Conservation (phyloP, 352 stramenopile genomes). For the Aphanomyces cochlioides region DNA sequence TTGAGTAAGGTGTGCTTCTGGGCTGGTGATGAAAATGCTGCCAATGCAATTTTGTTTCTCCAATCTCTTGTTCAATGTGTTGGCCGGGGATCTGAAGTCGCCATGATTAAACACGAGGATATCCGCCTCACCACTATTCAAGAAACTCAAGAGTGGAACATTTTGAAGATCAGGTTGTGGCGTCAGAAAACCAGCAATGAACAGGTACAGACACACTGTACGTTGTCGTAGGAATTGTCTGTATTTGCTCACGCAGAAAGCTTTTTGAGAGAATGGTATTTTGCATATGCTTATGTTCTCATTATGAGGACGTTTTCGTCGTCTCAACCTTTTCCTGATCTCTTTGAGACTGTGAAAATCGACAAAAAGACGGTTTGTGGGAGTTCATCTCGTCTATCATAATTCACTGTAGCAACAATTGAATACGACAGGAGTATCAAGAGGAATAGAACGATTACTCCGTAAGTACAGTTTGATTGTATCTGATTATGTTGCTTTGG, state of each 20-base stretch:
- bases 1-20: not conserved
- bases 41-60: no score
- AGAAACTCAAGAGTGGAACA: not conserved
- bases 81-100: not conserved
- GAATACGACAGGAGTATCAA: conserved; percentile 1
- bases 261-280: not conserved
- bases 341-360: not conserved
- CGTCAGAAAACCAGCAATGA: conserved; percentile 9
- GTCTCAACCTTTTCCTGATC: not conserved
- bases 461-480: not conserved
- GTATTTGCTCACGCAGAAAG: not conserved
- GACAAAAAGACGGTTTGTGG: not conserved
- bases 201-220: not conserved
- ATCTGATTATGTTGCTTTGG: not conserved
- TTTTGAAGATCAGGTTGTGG: not conserved
- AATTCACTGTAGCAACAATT: not conserved
- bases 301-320: not conserved
- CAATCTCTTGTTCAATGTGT: conserved; percentile 6
- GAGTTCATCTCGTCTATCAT: not conserved
- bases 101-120: not conserved
- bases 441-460: not conserved
- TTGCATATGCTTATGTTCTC: not conserved
- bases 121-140: not conserved
- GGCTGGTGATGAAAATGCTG: no score
- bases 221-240: not conserved